These are phyloP conservation scores for Dactylonectria macrodidyma DNA, from an alignment of 2,329 filamentous ascomycete genomes.

Conservation along the genomic window DNA sequence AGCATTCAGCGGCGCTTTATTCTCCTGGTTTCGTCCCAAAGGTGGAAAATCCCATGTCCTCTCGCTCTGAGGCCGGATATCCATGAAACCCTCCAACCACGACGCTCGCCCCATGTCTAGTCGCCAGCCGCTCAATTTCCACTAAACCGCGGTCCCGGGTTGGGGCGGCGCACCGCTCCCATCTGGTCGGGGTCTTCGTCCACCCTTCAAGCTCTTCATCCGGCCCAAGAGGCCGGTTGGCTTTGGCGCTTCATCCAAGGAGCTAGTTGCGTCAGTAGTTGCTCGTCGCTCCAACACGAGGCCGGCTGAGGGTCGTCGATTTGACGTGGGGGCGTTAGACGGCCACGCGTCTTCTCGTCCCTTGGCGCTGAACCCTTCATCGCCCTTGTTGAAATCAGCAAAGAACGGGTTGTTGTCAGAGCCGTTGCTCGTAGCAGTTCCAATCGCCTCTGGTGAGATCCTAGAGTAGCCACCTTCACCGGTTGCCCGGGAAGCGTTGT, in stretches of 20 bases:
- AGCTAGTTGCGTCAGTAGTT: conserved; percentile 69
- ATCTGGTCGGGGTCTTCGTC: conserved; percentile 61
- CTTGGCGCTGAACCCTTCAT: conserved; percentile 66
- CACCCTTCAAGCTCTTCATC: conserved; percentile 87
- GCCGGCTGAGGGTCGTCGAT: conserved; percentile 54
- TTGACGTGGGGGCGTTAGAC: conserved; percentile 67
- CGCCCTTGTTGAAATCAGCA: conserved; percentile 77
- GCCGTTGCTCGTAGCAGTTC: conserved; percentile 51
- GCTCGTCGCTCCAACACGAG: conserved; percentile 73
- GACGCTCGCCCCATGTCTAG: conserved; percentile 37
- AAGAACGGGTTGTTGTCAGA: conserved; percentile 82
- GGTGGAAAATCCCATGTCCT: conserved; percentile 19
- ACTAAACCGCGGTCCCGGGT: conserved; percentile 60
- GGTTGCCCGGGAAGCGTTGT: conserved; percentile 71
- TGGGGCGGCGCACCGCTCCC: conserved; percentile 54
- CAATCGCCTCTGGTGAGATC: conserved; percentile 57
- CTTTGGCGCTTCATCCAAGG: conserved; percentile 59
- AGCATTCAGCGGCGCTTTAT: conserved; percentile 36
- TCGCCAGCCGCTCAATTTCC: conserved; percentile 44
- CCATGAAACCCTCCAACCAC: conserved; percentile 22
- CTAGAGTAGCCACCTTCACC: conserved; percentile 65
- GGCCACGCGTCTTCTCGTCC: conserved; percentile 61
- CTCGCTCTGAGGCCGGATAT: conserved; percentile 23
- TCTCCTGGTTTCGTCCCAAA: conserved; percentile 41
- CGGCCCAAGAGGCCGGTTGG: conserved; percentile 79